These are phyloP conservation scores for Skeletonema tropicum DNA, from an alignment of 108 stramenopile species.

Conservation along the genomic window DNA sequence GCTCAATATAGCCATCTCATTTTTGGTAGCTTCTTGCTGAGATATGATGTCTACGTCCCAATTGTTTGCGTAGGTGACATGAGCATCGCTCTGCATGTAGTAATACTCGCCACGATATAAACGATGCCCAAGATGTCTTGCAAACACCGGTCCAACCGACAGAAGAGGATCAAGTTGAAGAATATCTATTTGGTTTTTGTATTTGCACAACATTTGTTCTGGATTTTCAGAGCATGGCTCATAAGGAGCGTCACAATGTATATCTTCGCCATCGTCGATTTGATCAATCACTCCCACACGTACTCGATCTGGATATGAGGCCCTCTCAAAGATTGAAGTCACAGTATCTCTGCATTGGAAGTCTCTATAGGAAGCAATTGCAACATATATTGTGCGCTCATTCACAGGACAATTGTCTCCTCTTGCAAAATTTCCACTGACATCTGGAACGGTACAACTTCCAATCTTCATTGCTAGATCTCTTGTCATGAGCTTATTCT, in stretches of 20 bases:
- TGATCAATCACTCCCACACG: constrained; percentile 89
- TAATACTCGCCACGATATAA: constrained; percentile 94
- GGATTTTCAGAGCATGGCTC: constrained; percentile 67
- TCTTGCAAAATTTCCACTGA: constrained; percentile 59
- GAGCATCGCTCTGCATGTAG: constrained; percentile 94
- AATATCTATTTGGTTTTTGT: constrained; percentile 75
- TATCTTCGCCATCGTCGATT: constrained; percentile 78
- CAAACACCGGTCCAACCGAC: constrained; percentile 90
- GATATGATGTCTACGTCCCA: constrained; percentile 92
- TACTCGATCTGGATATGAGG: constrained; percentile 65
- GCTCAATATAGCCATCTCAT: constrained; percentile 92
- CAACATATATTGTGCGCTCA: constrained; percentile 82
- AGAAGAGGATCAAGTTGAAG: constrained; percentile 76
- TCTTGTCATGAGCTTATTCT: constrained; percentile 63
- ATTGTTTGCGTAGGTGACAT: constrained; percentile 86
- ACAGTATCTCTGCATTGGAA: constrained; percentile 79
- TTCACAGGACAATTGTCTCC: constrained; percentile 69
- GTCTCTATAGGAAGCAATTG: constrained; percentile 83
- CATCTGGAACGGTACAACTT: constrained; percentile 68
- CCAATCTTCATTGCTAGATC: constrained; percentile 80
- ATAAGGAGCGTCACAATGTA: constrained; percentile 72
- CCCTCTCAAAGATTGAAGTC: constrained; percentile 61
- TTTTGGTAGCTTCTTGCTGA: constrained; percentile 77
- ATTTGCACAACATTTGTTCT: constrained; percentile 68
- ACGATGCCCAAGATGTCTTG: constrained; percentile 86